Conservation (phyloP, 495 filamentous ascomycete genomes). For the Cryomyces antarcticus region DNA sequence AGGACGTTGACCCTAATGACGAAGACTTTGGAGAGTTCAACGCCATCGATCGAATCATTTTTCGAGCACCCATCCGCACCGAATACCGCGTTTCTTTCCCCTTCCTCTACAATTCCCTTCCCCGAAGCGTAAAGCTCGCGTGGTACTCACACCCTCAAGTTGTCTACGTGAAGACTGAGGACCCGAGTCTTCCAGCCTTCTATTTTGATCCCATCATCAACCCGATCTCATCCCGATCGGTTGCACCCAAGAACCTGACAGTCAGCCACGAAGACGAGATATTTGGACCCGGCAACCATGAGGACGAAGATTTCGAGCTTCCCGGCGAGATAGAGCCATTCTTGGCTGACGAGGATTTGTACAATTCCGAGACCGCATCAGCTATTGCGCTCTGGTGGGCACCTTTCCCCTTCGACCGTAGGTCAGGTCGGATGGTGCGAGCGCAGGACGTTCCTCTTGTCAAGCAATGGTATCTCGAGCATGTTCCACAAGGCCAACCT, state of each 20-base stretch:
- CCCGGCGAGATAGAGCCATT: conserved; percentile 71
- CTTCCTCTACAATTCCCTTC: conserved; percentile 88
- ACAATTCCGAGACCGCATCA: conserved; percentile 73
- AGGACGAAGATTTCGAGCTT: conserved; percentile 76
- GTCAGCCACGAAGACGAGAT: conserved; percentile 89
- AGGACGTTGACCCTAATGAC: conserved; percentile 96
- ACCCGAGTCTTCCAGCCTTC: conserved; percentile 79
- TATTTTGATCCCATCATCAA: conserved; percentile 97
- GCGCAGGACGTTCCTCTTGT: conserved; percentile 94
- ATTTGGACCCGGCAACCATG: conserved; percentile 66
- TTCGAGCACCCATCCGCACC: conserved; percentile 84
- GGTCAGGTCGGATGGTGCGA: conserved; percentile 93
- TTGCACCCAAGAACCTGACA: conserved; percentile 86
- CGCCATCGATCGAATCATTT: conserved; percentile 97
- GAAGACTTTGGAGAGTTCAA: conserved; percentile 99
- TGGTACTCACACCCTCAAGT: conserved; percentile 91
- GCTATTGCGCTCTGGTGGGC: conserved; percentile 98
- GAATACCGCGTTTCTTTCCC: conserved; percentile 92
- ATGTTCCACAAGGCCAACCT: conserved; percentile 77
- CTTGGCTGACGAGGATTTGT: conserved; percentile 73
- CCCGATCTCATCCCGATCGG: conserved; percentile 85
- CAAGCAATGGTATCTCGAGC: conserved; percentile 97
- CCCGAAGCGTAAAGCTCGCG: conserved; percentile 77
- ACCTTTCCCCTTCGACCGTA: conserved; percentile 84
- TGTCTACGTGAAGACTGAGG: conserved; percentile 76